These are phyloP conservation scores for Purpureocillium lavendulum DNA, from an alignment of 2,329 filamentous ascomycete genomes.

Conservation along the genomic window DNA sequence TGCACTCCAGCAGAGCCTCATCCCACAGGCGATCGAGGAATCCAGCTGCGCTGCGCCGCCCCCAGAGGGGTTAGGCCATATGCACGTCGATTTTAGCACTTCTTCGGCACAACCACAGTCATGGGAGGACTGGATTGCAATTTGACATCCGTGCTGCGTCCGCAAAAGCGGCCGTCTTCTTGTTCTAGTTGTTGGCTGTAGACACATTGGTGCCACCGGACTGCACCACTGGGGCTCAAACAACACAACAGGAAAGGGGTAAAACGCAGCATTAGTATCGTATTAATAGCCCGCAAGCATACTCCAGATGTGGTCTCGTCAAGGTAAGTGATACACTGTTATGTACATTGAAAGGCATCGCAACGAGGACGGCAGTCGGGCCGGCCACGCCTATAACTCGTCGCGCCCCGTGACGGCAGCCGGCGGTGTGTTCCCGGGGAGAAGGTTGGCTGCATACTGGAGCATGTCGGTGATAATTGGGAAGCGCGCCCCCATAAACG, in stretches of 20 bases:
- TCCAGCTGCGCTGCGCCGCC: conserved; percentile 3
- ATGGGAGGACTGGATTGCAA: conserved; percentile 82
- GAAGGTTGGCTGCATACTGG: conserved; percentile 13
- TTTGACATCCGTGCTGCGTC: conserved; percentile 96
- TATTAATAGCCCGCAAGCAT: conserved; percentile 1
- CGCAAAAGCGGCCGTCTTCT: background rate
- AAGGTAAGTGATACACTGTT: conserved; percentile 1
- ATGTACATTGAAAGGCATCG: background rate
- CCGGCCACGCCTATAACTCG: conserved; percentile 21
- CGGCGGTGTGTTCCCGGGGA: conserved; percentile 13
- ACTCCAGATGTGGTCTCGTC: conserved; percentile 1
- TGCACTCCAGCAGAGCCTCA: conserved; percentile 18
- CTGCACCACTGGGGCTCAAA: no score
- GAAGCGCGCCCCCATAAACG: conserved; percentile 73
- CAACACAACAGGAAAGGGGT: conserved; percentile 6
- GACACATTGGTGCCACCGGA: no score
- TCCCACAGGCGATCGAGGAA: background rate
- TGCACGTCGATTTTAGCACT: conserved; percentile 73
- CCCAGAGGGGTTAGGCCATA: conserved; percentile 15
- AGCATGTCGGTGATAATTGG: conserved; percentile 35
- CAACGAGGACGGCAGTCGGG: conserved; percentile 7
- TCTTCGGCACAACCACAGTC: conserved; percentile 98
- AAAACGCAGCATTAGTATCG: conserved; percentile 1
- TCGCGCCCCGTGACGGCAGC: conserved; percentile 20
- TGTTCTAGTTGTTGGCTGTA: no score